Evolutionary conservation across 352 stramenopile species (phyloP), one percentile per base, ranked within the genome.

Genomic region (Phytophthora macrochlamydospora): DNA sequence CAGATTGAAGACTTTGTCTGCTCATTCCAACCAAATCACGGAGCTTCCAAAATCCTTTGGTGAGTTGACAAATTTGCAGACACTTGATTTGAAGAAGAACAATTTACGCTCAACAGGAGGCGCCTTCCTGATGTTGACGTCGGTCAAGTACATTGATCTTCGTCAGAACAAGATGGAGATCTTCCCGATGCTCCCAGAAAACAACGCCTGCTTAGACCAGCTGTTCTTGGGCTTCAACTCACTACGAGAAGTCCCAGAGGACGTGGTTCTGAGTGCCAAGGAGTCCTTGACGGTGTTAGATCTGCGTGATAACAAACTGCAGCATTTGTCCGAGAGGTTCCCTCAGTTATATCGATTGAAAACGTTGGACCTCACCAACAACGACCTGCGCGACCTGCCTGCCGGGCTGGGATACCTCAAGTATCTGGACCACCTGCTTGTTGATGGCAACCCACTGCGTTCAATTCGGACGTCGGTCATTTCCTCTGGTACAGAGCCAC

Each of bases 351-450:
- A 90, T 33, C 75, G 71, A 9, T 60, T 96, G 44, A 96, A 96
- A 69, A 92, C 81, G 13, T 71, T 96, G 1, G 89, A 96, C 60
- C 43, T 94, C 38, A 87, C 73, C n/a, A 96, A 96, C 62, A 96
- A 96, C 50, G 85, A 92, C 42, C 59, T 96, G 40, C 68, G 79
- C 24, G 83, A 93, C 57, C 66, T 96, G 12, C 85, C 86, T 13
- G 73, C 85, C 1, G 85, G 72, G 2, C 60, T 95, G 18, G 87
- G 87, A 4, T 95, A 93, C 32, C 55, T 93, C 11, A 91, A 91
- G 61, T 76, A 91, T 46, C 71, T 95, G 4, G 74, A 92, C 37
- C 82, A 92, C 52, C 69, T 95, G 9, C 56, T 90, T 35, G 81
- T 92, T 30, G 85, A 93, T 51, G 87, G 87, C 0, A 95, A 95